Base-by-base conservation (phyloP, 495 filamentous ascomycete genomes). In the Pseudevernia furfuracea region DNA sequence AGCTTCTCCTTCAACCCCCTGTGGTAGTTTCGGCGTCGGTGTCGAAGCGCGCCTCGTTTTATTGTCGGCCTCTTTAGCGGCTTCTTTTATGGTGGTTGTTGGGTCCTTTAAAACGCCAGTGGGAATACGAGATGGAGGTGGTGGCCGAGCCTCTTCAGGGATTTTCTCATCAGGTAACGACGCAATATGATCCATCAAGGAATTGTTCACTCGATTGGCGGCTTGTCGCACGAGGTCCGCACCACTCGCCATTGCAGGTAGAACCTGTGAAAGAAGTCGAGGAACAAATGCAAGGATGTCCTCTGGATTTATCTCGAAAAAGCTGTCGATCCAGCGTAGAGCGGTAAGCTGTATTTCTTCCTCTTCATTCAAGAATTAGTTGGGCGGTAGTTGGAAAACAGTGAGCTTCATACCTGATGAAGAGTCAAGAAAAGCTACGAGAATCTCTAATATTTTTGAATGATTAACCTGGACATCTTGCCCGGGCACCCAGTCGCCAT, bases 241-340 rank as follows among this genome's bases (percentile, higher is more conserved):
- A 61, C 88, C 89, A 71, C 91, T 95, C 11, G 93, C 90, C 85
- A 99, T 91, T 28, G 91, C 92, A 23, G 95, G 95, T 15, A 99
- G 83, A 11, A 99, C 87, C 70, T 96, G 91, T 2, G 91, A 90
- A 43, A 99, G 76, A 52, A 99, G 85, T 59, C 90, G 86, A 19
- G 95, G 95, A 2, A 96, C 92, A 73, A 97, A 97, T 3, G 87
- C 87, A 43, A 99, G 81, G n/a, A 99, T 93, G 67, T 97, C 95
- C 72, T 96, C 95, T 7, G 94, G 93, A 67, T 91, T 96, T 55
- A 99, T 96, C 49, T 96, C 92, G 67, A 99, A 90, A 71, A 99
- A 97, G 53, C 86, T 87, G 65, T 96, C 92, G 68, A 97, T 91
- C 95, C 95, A 99, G 48, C 91, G 85, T 25, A 99, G 79, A 15